Evolutionary conservation across 176 grass and related monocot genomes (phyloP).

Genomic region (Carex cristatella): DNA sequence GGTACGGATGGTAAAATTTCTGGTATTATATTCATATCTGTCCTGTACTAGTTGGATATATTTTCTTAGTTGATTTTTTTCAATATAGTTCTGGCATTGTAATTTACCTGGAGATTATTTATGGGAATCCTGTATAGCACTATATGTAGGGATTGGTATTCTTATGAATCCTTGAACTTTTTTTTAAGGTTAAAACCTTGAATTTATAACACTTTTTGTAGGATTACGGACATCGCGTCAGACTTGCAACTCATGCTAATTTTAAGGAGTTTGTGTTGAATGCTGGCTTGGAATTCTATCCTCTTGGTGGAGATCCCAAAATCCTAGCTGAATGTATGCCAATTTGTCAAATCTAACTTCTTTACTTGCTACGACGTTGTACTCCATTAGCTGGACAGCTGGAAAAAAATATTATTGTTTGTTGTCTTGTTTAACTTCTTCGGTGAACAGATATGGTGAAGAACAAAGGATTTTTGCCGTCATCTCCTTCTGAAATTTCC

Average conservation of each 20-base stretch:
- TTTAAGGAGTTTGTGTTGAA: slow-evolving; percentile 91
- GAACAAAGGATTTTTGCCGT: slow-evolving; percentile 97
- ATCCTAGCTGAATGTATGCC: slow-evolving; percentile 74
- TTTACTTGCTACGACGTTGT: not conserved
- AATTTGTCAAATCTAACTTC: slow-evolving; percentile 10
- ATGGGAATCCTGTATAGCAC: not conserved
- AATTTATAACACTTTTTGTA: slow-evolving; percentile 27
- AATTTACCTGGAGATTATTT: not conserved
- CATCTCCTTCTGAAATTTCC: slow-evolving; percentile 76
- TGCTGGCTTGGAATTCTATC: slow-evolving; percentile 89
- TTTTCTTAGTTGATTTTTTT: not conserved
- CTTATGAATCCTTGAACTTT: slow-evolving; percentile 6
- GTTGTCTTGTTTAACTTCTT: not conserved
- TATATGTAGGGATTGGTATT: not conserved
- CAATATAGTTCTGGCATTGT: not conserved
- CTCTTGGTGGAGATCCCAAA: slow-evolving; percentile 92
- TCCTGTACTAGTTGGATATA: not conserved
- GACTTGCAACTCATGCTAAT: slow-evolving; percentile 92
- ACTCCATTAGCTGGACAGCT: not conserved
- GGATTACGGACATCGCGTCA: slow-evolving; percentile 89
- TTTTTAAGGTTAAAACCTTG: not conserved
- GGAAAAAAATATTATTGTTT: not conserved
- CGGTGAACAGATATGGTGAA: slow-evolving; percentile 79
- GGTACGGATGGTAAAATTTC: slow-evolving; percentile 36
- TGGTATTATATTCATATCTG: not conserved